Base-by-base conservation (phyloP, 306 rosid species). In the Corylus americana region DNA sequence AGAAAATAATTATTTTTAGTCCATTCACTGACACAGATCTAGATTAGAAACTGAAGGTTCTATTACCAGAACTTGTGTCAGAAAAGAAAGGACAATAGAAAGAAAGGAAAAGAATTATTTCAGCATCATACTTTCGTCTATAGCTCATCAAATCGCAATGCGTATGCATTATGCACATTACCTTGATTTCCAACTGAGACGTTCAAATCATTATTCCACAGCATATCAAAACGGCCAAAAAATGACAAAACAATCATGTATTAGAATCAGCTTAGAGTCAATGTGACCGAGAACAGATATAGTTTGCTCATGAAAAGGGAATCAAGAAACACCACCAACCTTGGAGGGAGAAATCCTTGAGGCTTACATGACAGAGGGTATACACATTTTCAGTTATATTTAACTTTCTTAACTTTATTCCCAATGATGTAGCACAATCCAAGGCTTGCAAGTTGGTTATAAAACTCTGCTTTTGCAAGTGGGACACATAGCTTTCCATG, bases 391-490 rank as follows among this genome's bases (percentile, higher is more conserved):
- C 70, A 17, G 90, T 81, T 44, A 95, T 87, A 74, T 89, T 93
- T 47, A 88, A 84, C 71, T 74, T 84, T 79, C 89, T 82, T 74
- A 95, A 83, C 77, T 95, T 91, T 90, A 81, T 81, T 54, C 97
- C 99, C 83, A 95, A 83, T 68, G 94, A 79, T 45, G 93, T 86
- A 74, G 99, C 96, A 91, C 99, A 95, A 75, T 88, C 88, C 87
- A 93, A 85, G 80, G 99, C 97, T 90, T 95, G 99, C 85, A 95
- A 84, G 84, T 95, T 95, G 55, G 99, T 95, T 77, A 95, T 89
- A 77, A 95, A 88, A 77, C 96, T 93, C 87, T 95, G 99, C 88
- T 89, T 93, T 85, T 95, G 99, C 89, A 95, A 85, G 89, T 91
- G 98, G 76, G 97, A 88, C 71, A 93, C 94, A 22, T 95, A 93